Base-by-base conservation (phyloP, 306 rosid genomes). In the Lupinus albus region DNA sequence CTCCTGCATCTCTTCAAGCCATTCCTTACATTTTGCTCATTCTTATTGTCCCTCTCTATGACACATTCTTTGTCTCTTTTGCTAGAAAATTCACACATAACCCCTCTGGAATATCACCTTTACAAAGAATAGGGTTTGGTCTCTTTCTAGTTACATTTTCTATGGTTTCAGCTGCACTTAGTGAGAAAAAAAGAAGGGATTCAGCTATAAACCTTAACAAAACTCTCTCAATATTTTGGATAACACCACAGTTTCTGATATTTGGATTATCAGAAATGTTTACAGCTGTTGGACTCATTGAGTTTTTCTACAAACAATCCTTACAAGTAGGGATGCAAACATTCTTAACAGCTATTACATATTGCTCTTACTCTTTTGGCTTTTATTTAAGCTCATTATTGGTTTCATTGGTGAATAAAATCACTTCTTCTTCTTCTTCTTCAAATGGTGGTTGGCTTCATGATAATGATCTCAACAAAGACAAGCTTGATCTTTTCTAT, bases 1-100 rank as follows among this genome's bases (percentile, higher is more conserved):
- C 99, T 4, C 96, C 99, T 0, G 99, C 99, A 5, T 90, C 99
- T 1, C 97, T 94, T 47, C 99, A 94, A 61, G 28, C 96, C 64
- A 90, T 94, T 55, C 99, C 99, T 12, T 94, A 94, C 84, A 74
- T 89, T 38, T 68, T 94, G 76, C 99, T 94, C 75, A 81, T 94
- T 57, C 35, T 88, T 52, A 16, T 84, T 0, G 92, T 94, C 68
- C 99, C 99, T 54, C 78, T 90, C 57, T 94, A 94, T 1, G 99
- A 90, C 58, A 32, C 88, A 32, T 85, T 90, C 84, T 81, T 94
- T 1, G 91, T 94, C 66, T 97, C 99, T 11, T 82, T 88, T 18
- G 92, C 96, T 25, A 75, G 99, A 55, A 84, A 76, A 15, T 56
- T 86, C 73, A 90, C 99, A 0, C 89, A 95, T 11, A 95, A 94